Base-by-base conservation (phyloP, 352 stramenopile species). In the Sclerospora graminicola region DNA sequence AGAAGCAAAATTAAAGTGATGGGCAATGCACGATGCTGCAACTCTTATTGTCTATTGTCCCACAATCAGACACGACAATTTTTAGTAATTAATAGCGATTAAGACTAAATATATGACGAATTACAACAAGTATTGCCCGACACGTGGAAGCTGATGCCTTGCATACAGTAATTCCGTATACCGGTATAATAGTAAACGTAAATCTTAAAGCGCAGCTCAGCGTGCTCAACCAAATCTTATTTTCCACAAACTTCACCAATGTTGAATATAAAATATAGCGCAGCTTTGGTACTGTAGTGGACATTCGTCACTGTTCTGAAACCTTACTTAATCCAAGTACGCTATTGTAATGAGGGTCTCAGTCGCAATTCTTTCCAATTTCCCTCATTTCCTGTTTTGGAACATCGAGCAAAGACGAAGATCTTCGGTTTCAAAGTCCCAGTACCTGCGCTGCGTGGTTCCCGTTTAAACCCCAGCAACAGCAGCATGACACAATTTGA, bases 401-500 rank as follows among this genome's bases (percentile, higher is more conserved):
- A 60, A 48, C 45, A 20, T 34, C 45, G 31, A 66, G 54, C 53
- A 63, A 67, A 66, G 53, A 66, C 44, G 48, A 67, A 67, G 58
- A 67, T 67, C 49, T 67, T 67, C 49, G 45, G 45, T 30, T 63
- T 44, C 35, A 67, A 62, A 28, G 28, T 58, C 48, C 53, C 32
- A 36, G 24, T 57, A 34, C 50, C 50, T 15, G 55, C 50, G 51
- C 51, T 64, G 55, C 55, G 55, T 31, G 50, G 55, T 47, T 23
- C 28, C 28, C 55, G 45, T 51, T 28, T 38, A 28, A 55, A 55
- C 55, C 40, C 50, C 45, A 60, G 39, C 44, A 62, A 38, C 36
- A 58, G 19, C 35, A 63, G 16, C 36, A 86, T 86, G 74, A 44
- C 66, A 6, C 46, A 66, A 38, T 95, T 89, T 51, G 67, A 73